Conservation (phyloP, 306 rosid genomes). For the Cicer chorassanicum region DNA sequence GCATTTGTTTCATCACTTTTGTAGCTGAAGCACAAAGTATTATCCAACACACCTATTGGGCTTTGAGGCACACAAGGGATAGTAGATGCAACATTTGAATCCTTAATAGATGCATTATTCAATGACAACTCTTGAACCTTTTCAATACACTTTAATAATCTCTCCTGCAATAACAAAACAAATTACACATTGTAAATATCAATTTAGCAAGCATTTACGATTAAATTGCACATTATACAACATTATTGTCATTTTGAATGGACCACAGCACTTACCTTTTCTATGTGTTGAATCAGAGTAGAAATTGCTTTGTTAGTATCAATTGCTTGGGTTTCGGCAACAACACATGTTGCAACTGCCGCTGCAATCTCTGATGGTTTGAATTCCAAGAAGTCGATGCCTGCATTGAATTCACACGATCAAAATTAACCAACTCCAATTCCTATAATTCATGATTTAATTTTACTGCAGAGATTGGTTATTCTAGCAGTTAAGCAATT, state of each 20-base stretch:
- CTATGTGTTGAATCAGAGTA: conserved; percentile 63
- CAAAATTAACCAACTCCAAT: conserved; percentile 45
- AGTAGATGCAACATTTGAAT: conserved; percentile 48
- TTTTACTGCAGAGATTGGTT: conserved; percentile 31
- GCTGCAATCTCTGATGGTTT: conserved; percentile 93
- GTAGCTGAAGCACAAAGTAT: conserved; percentile 77
- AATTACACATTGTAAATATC: conserved; percentile 9
- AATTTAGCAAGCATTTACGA: background rate
- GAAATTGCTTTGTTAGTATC: conserved; percentile 62
- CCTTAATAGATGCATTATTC: conserved; percentile 42
- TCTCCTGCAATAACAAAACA: conserved; percentile 66
- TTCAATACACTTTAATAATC: conserved; percentile 64
- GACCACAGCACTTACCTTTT: conserved; percentile 67
- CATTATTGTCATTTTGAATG: conserved; percentile 22
- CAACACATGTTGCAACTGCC: conserved; percentile 77
- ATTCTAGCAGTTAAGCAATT: conserved; percentile 28
- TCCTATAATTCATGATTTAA: conserved; percentile 25
- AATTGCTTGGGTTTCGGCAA: conserved; percentile 61
- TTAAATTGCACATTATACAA: background rate
- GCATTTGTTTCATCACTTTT: conserved; percentile 72
- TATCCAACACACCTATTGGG: conserved; percentile 86
- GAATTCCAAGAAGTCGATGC: conserved; percentile 91
- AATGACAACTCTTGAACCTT: conserved; percentile 55
- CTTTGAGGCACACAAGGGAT: conserved; percentile 67
- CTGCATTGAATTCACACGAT: conserved; percentile 76